Base-by-base conservation (phyloP, 257 asterid genomes). In the Rhazya stricta region DNA sequence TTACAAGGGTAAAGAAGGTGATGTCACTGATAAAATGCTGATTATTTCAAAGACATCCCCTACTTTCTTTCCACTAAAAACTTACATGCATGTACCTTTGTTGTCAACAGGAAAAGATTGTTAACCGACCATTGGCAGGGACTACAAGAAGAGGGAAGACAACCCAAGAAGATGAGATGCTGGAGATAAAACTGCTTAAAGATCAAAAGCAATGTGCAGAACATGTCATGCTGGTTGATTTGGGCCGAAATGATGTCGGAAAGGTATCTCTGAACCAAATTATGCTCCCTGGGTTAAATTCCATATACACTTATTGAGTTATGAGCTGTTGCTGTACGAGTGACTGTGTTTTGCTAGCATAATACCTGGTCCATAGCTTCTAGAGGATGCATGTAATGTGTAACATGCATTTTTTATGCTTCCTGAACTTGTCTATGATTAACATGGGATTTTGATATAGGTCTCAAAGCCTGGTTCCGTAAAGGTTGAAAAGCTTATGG, bases 41-140 rank as follows among this genome's bases (percentile, higher is more conserved):
- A 74, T 46, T 72, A 63, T 75, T n/a, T 57, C 37, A 56, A 4
- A 13, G 37, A 29, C 37, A 62, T 68, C 37, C 12, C 51, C 34
- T 69, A 46, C 58, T 16, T 70, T 41, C 54, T 45, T 63, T 15
- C 12, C 70, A 53, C 30, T 37, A 29, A 29, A 56, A 56, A 9
- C 46, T 27, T 37, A 73, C 6, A 6, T 46, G 29, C 19, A 39
- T 50, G 9, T 53, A 16, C 25, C 70, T 80, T 75, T 69, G 19
- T 84, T 73, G 39, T 71, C 79, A 74, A 80, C 96, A 94, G 97
- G 84, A 78, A 66, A 88, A 73, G 77, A 67, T 90, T 68, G 89
- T 82, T 50, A 91, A 85, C 72, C 91, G 95, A 73, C 98, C 98
- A 29, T 84, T 94, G 83, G 97, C 97, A 69, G 97, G 98, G 79